Base-by-base conservation (phyloP, 768 basidiomycete genomes). In the Coprinopsis sp. region DNA sequence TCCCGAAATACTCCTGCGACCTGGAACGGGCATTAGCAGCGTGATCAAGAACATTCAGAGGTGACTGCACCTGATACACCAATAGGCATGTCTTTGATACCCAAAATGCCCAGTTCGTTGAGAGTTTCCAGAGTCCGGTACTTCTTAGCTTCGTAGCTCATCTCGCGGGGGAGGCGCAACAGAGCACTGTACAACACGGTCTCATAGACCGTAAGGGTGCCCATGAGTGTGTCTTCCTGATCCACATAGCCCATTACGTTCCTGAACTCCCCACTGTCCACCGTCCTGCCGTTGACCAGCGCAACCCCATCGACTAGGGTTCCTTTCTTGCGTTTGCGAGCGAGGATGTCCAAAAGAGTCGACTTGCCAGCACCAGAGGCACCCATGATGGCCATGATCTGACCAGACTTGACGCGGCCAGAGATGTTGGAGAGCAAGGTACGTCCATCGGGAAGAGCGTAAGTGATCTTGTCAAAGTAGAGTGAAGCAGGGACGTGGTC, bases 191-290 rank as follows among this genome's bases (percentile, higher is more conserved):
- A 96, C 44, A 98, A 64, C 14, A 99, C 86, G 0, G 94, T 97
- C 73, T 99, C 96, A 64, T 97, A 98, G 18, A 98, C 96, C 3
- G 95, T 99, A 66, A 98, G 70, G 6, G 95, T 98, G 59, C 86
- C 81, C 88, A 99, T 95, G 52, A 99, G 67, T 8, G 92, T 96
- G 63, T 99, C 96, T 64, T 98, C 96, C 65, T 99, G 96, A 61
- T 99, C 95, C 34, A 99, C 96, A 54, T 89, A 99, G 24, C 96
- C 96, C 53, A 87, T 82, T 4, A 97, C 86, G 28, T 82, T 79
- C 62, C 82, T 84, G 72, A 91, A 96, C 60, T 87, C 79, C 21
- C 72, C 66, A 62, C 90, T 74, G 34, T 71, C 70, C 21, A 95
- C 84, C 49, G 77, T 75, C 3, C 90, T 74, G 0, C 95, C 94